Evolutionary conservation across 1,284 basidiomycete genomes (phyloP), one percentile per base, ranked within the genome.

Genomic region (Ustilago curta): DNA sequence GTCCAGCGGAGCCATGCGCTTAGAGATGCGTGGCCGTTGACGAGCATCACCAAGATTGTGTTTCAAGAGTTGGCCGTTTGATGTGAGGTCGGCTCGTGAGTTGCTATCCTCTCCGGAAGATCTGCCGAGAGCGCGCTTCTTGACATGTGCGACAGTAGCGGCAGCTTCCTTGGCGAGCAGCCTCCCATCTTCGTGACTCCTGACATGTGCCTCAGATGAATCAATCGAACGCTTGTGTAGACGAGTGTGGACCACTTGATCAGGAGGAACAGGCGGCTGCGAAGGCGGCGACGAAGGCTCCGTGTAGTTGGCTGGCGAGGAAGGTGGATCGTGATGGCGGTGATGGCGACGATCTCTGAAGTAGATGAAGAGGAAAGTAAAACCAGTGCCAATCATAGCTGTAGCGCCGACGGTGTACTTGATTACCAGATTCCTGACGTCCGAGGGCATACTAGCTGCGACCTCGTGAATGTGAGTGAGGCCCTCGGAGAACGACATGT

Each of bases 361-460:
- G 14, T n/a, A 29, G n/a, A 50, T 37, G 39, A 35, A 59, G 11
- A 59, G 18, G 16, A 65, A 19, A 0, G 43, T 35, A 11, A 29
- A 44, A 8, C 37, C 45, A 3, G 52, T 52, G n/a, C 39, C 27
- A 8, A 59, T 9, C 14, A 66, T 8, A 12, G 63, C 56, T 5
- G 19, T 2, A 1, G 50, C 37, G 8, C 62, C 56, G 7, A 58
- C 0, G 8, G 50, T 3, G 18, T 40, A 59, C 37, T 49, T 59
- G 56, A 59, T 12, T 4, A 37, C 14, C 31, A 65, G 8, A 6
- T 9, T 7, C 16, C 29, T 54, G 14, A 27, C 27, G 4, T 52
- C 32, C 27, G 11, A n/a, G 31, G 62, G 56, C 27, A 39, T 27
- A 21, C 37, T 35, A 18, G 40, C 9, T 7, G 53, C 12, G 2